These are phyloP conservation scores for Pinus albicaulis DNA, from an alignment of 75 land plant species.

Conservation along the genomic window DNA sequence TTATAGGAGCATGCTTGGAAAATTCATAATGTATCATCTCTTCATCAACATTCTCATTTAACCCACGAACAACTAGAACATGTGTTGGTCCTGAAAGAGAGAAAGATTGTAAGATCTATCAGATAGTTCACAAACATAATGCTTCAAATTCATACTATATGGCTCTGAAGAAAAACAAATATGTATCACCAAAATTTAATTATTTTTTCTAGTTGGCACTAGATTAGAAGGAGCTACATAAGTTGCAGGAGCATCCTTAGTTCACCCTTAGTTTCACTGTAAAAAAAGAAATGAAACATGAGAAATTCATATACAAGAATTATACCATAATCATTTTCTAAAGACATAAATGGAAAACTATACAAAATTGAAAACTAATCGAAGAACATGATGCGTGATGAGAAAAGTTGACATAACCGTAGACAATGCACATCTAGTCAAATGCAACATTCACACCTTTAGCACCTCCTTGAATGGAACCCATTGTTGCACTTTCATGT, in stretches of 20 bases:
- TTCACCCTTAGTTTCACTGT: conserved; percentile 87
- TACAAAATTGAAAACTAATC: conserved; percentile 22
- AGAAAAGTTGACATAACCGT: conserved; percentile 99
- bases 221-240: conserved; percentile 57
- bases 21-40: conserved; percentile 97
- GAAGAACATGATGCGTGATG: conserved; percentile 89
- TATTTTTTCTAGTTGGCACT: conserved; percentile 57
- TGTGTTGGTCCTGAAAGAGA: conserved; percentile 79
- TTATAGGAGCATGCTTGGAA: conserved; percentile 94
- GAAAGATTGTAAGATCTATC: background rate
- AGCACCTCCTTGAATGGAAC: conserved; percentile 30
- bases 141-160: background rate
- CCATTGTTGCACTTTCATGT: conserved; percentile 32
- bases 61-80: conserved; percentile 94
- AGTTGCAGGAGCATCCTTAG: conserved; percentile 93
- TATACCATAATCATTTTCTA: background rate
- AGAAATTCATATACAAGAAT: background rate
- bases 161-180: background rate
- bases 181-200: conserved; percentile 63
- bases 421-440: conserved; percentile 97
- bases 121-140: too few species aligned
- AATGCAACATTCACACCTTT: conserved; percentile 43
- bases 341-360: background rate
- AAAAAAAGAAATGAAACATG: background rate
- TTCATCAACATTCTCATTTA: conserved; percentile 98